A percentile compares a stretch with the other conserved stretches of the same genome.
These are phyloP conservation scores for Botrytis cinerea DNA, from an alignment of 2,329 filamentous ascomycete genomes.

Conservation along the genomic window DNA sequence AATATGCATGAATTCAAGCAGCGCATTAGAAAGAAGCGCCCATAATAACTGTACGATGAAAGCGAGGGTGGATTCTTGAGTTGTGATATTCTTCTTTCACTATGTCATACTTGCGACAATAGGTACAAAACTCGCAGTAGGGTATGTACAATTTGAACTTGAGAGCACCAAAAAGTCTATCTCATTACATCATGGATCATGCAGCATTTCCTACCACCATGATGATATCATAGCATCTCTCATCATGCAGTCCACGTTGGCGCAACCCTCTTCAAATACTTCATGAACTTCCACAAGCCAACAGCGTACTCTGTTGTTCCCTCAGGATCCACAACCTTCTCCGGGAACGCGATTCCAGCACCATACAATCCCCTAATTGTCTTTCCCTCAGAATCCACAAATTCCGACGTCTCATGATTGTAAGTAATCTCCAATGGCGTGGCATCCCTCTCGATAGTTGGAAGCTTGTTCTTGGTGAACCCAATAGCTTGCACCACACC, in stretches of 20 bases:
- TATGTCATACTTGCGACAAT: neutral
- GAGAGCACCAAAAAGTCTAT: neutral
- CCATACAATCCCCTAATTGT: constrained; percentile 57
- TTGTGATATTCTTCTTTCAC: neutral
- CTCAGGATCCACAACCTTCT: constrained; percentile 59
- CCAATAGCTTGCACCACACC: constrained; percentile 62
- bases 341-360: constrained; percentile 65
- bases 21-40: neutral
- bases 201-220: neutral
- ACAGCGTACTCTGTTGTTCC: constrained; percentile 64
- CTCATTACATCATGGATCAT: neutral
- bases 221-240: neutral
- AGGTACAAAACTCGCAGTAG: neutral
- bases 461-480: constrained; percentile 53
- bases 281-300: constrained; percentile 68
- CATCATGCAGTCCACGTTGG: constrained; percentile 49
- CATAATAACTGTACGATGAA: neutral
- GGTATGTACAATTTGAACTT: constrained; percentile 2
- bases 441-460: constrained; percentile 45
- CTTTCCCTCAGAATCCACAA: constrained; percentile 48
- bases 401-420: constrained; percentile 47
- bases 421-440: constrained; percentile 37
- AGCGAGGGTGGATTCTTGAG: neutral
- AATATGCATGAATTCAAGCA: neutral
- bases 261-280: constrained; percentile 56